Evolutionary conservation across 176 grass and related monocot genomes (phyloP), one percentile per base, ranked within the genome.

Genomic region (Rhynchospora breviuscula): DNA sequence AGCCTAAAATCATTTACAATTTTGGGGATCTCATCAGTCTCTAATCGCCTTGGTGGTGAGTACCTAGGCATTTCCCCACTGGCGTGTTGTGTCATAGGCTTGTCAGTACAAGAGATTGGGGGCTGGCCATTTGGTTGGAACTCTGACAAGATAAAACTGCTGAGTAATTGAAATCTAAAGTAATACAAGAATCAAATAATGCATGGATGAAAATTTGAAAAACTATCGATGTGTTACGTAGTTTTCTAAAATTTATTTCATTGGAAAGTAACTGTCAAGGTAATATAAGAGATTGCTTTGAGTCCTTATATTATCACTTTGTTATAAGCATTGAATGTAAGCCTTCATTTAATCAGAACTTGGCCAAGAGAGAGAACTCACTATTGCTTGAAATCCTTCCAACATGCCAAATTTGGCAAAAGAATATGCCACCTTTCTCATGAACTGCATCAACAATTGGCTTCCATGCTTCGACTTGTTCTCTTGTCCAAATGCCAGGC

Each of bases 391-490:
- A 94, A 25, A 85, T 87, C 62, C 92, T 91, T 49, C 92, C 92
- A 0, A 40, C 58, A 60, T 91, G 92, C 87, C 89, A 91, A 25
- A 94, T 83, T 25, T 94, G 92, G 83, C 92, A 91, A 86, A 94
- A 94, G 87, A 94, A 91, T 59, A 94, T 53, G 49, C 83, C 92
- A 0, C 92, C 92, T 81, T 94, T 94, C 0, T 29, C 85, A 85
- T 94, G 92, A 56, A 91, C 92, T 0, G 85, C 87, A 54, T 91
- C 46, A 2, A 89, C 87, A 1, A 89, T 85, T 2, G 85, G 83
- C 12, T 86, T 94, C 92, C 92, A 94, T 49, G 89, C 92, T 45
- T 89, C 85, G 8, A 94, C 85, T 46, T 94, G 92, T 35, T 88
- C 92, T 26, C 47, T 89, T 17, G 89, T 88, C 92, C 92, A 94